These are phyloP conservation scores for Leishmania braziliensis DNA, from an alignment of 208 protist species.

Conservation along the genomic window DNA sequence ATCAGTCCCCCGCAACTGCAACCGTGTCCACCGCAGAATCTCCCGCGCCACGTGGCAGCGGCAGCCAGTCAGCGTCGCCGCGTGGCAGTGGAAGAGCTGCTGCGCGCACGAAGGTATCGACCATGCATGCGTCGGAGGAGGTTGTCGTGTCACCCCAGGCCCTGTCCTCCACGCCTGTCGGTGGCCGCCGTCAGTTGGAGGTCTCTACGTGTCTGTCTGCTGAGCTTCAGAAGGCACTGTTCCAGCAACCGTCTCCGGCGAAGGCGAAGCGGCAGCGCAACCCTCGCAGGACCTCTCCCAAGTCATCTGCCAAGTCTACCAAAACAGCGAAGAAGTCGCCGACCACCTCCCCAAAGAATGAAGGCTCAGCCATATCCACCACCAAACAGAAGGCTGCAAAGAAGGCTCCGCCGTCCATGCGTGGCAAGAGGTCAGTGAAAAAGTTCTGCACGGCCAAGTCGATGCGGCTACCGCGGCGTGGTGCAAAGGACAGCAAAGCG, in stretches of 20 bases:
- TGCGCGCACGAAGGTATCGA: background rate
- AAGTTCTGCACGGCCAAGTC: slow-evolving; percentile 35
- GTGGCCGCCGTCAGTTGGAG: slow-evolving; percentile 5
- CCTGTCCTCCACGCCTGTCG: background rate
- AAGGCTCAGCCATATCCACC: background rate
- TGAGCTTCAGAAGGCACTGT: slow-evolving; percentile 32
- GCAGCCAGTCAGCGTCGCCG: background rate
- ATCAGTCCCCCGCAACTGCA: background rate
- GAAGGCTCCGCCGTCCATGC: background rate
- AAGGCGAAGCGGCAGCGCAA: background rate
- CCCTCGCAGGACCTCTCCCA: background rate
- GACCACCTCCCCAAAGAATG: background rate
- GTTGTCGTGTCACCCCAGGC: background rate
- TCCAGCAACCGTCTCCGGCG: background rate
- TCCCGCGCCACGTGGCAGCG: background rate
- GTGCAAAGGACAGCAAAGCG: background rate
- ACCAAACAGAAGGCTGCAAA: background rate
- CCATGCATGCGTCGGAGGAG: background rate
- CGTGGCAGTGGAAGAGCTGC: background rate
- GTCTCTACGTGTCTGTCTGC: slow-evolving; percentile 34
- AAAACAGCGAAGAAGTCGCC: background rate
- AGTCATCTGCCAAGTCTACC: background rate
- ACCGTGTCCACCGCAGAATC: background rate
- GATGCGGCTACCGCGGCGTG: slow-evolving; percentile 7
- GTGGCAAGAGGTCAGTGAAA: slow-evolving; percentile 5